Evolutionary conservation across 805 yeast genomes (phyloP).

Genomic region (Metschnikowia lunata): DNA sequence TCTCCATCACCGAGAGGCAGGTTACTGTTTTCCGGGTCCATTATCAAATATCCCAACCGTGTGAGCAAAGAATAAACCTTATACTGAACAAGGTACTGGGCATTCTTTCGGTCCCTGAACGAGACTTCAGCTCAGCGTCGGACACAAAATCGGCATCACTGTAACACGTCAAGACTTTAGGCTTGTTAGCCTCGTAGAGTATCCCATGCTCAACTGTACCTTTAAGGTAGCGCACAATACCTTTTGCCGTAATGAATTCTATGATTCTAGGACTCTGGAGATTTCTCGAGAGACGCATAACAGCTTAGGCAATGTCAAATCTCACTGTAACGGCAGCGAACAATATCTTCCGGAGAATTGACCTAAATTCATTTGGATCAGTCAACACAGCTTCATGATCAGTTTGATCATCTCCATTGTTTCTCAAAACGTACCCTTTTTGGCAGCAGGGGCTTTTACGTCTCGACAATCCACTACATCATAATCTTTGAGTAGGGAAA

Average conservation of each 20-base stretch:
- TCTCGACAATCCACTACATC: too few relatives aligned
- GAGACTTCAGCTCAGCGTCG: not conserved
- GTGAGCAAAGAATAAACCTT: conserved; percentile 71
- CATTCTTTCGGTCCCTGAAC: conserved; percentile 14
- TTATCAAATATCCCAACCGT: conserved; percentile 69
- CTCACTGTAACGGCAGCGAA: too few relatives aligned
- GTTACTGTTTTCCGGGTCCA: conserved; percentile 11
- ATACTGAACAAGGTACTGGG: conserved; percentile 48
- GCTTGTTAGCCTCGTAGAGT: not conserved
- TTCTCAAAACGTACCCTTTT: too few relatives aligned
- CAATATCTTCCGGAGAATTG: too few relatives aligned
- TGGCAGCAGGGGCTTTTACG: too few relatives aligned
- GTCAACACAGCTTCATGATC: too few relatives aligned
- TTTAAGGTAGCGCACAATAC: not conserved
- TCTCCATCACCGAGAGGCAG: not conserved
- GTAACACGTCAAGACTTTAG: not conserved
- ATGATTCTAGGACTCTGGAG: not conserved
- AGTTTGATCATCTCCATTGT: too few relatives aligned
- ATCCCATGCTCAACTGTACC: not conserved
- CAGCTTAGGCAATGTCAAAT: not conserved
- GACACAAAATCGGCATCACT: not conserved
- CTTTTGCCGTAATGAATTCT: not conserved
- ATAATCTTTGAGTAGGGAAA: not conserved
- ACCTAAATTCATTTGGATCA: too few relatives aligned
- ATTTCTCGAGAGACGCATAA: not conserved